A percentile compares a stretch with the other conserved stretches of the same genome.
Conservation (phyloP, 345 rosid species). For the Cochlearia excelsa region DNA sequence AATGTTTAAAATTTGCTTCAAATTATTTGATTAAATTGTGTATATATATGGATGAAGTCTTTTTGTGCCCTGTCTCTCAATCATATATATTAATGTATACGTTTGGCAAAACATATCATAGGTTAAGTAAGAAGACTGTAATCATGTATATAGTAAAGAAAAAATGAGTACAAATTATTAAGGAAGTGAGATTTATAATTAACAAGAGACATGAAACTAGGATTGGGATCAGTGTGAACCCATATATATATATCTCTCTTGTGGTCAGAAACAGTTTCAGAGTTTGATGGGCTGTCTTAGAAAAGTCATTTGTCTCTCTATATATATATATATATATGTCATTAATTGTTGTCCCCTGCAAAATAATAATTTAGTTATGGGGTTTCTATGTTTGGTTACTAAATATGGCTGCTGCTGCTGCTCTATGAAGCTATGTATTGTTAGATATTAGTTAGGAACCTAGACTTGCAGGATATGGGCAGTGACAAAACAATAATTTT, state of each 20-base stretch:
- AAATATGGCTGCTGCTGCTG: slow-evolving; percentile 40
- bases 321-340: slow-evolving; percentile 15
- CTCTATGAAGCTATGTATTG: slow-evolving; percentile 34
- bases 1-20: slow-evolving; percentile 1
- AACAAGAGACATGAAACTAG: slow-evolving; percentile 31
- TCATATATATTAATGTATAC: slow-evolving; percentile 10
- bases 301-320: slow-evolving; percentile 34
- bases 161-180: slow-evolving; percentile 4
- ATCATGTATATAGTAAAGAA: slow-evolving; percentile 4
- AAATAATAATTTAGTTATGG: slow-evolving; percentile 28
- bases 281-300: slow-evolving; percentile 37
- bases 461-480: slow-evolving; percentile 41
- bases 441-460: slow-evolving; percentile 33
- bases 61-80: background rate
- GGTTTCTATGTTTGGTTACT: slow-evolving; percentile 37
- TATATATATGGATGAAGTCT: slow-evolving; percentile 16
- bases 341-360: slow-evolving; percentile 17
- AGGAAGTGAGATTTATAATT: slow-evolving; percentile 27
- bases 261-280: slow-evolving; percentile 31
- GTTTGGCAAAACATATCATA: slow-evolving; percentile 25
- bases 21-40: background rate
- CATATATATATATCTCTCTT: slow-evolving; percentile 34
- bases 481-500: slow-evolving; percentile 26
- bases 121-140: slow-evolving; percentile 24
- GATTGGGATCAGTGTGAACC: slow-evolving; percentile 42